Conservation (phyloP, 2,329 filamentous ascomycete species). For the Monosporascus sp. region DNA sequence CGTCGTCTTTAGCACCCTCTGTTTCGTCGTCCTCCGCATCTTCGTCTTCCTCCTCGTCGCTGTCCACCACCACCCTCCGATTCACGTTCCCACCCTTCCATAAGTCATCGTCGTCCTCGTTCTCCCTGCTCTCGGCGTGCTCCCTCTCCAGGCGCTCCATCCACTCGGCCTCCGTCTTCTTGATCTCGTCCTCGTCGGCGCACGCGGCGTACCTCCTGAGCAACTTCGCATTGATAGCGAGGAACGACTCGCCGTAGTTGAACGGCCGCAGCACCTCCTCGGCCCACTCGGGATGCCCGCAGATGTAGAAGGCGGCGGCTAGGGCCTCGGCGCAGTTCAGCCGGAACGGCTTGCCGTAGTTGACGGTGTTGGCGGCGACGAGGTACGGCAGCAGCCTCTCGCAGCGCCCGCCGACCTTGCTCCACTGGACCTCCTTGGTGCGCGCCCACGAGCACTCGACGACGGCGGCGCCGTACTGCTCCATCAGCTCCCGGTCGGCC, state of each 20-base stretch:
- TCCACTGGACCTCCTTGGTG: constrained; percentile 85
- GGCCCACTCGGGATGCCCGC: constrained; percentile 87
- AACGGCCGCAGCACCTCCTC: constrained; percentile 78
- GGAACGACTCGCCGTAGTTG: constrained; percentile 79
- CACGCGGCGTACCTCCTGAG: constrained; percentile 83
- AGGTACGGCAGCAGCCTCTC: constrained; percentile 89
- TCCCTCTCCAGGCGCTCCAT: constrained; percentile 84
- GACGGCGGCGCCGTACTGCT: constrained; percentile 87
- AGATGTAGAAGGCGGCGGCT: constrained; percentile 89
- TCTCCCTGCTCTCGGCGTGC: constrained; percentile 72
- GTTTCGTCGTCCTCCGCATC: constrained; percentile 42
- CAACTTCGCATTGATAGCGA: constrained; percentile 83
- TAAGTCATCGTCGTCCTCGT: constrained; percentile 63
- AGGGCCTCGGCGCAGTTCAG: constrained; percentile 95
- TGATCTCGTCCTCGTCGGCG: constrained; percentile 73
- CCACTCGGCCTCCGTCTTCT: constrained; percentile 82
- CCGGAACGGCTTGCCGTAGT: constrained; percentile 93
- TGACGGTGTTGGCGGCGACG: constrained; percentile 92
- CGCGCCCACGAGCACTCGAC: constrained; percentile 97
- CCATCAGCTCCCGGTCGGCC: constrained; percentile 74
- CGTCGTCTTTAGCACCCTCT: constrained; percentile 39
- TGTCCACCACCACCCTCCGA: constrained; percentile 48
- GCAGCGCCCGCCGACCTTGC: constrained; percentile 86
- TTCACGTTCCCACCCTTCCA: constrained; percentile 94
- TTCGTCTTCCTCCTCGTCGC: constrained; percentile 44